Evolutionary conservation across 306 rosid genomes (phyloP).

Genomic region (Boehmeria nivea): DNA sequence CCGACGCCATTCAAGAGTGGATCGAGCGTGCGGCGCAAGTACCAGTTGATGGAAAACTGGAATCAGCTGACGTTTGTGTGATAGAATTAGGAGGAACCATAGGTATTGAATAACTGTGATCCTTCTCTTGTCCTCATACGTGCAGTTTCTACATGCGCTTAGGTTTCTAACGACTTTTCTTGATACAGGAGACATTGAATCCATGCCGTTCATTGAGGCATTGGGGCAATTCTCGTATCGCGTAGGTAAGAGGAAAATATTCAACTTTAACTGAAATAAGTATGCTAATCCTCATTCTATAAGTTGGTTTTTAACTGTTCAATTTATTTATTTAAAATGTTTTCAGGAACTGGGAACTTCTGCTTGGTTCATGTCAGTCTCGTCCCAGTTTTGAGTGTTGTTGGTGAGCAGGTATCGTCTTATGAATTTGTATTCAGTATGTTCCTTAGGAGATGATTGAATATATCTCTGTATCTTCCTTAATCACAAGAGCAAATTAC

Average conservation of each 20-base stretch:
- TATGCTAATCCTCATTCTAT: not conserved
- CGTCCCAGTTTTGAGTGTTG: slow-evolving; percentile 45
- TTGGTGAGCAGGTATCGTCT: slow-evolving; percentile 44
- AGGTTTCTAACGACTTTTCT: slow-evolving; percentile 18
- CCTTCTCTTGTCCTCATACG: not conserved
- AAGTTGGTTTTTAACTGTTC: not conserved
- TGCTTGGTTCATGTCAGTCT: slow-evolving; percentile 52
- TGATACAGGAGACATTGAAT: slow-evolving; percentile 42
- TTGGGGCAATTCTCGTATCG: slow-evolving; percentile 48
- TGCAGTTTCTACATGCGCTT: slow-evolving; percentile 9
- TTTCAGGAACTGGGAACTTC: slow-evolving; percentile 38
- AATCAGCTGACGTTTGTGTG: slow-evolving; percentile 50
- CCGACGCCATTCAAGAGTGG: slow-evolving; percentile 53
- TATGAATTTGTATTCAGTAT: not conserved
- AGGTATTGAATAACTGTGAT: slow-evolving; percentile 18
- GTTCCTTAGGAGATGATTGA: not conserved
- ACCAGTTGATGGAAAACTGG: slow-evolving; percentile 39
- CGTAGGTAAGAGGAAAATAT: slow-evolving; percentile 33
- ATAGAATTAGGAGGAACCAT: slow-evolving; percentile 52
- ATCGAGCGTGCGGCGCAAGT: slow-evolving; percentile 39
- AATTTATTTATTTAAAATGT: no score
- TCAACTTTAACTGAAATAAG: not conserved
- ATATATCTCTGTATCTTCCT: not conserved
- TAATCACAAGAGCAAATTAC: not conserved
- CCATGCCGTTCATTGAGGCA: slow-evolving; percentile 55